Evolutionary conservation across 345 rosid species (phyloP), one percentile per base, ranked within the genome.

Genomic region (Sonneratia alba): DNA sequence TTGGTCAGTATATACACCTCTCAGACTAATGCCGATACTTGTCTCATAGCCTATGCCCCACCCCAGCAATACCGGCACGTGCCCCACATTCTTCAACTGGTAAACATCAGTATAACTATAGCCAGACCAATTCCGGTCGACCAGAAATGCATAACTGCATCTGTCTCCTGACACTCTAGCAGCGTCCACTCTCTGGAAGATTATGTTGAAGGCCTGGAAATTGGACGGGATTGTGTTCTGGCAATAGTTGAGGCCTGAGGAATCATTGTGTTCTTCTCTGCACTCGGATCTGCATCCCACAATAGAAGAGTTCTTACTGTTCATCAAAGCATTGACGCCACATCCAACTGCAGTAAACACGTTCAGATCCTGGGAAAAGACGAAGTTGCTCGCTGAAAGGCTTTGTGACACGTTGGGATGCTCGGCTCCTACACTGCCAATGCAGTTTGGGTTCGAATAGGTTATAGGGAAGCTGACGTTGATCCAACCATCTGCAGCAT

Each of bases 11-110:
- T n/a, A n/a, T n/a, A n/a, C 43, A 40, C 8, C 43, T n/a, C n/a
- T 49, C n/a, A n/a, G n/a, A n/a, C n/a, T n/a, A n/a, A n/a, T n/a
- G n/a, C n/a, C n/a, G n/a, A n/a, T n/a, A n/a, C n/a, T n/a, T n/a
- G n/a, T n/a, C n/a, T n/a, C n/a, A n/a, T n/a, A n/a, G n/a, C 36
- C 27, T 24, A 69, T 51, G n/a, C 71, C 71, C 71, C 71, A 69
- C 11, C 18, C 71, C 42, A 69, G 40, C 11, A 27, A 21, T 6
- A 48, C 71, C 2, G 71, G 71, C 16, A n/a, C 37, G 34, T 13
- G 34, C n/a, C 37, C 71, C 36, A 19, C 24, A 6, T n/a, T 3
- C 40, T 40, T 69, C 71, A 49, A 48, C 22, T 37, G 24, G 24
- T n/a, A n/a, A n/a, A n/a, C n/a, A n/a, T 24, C 62, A 6, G 49